Evolutionary conservation across 768 basidiomycete genomes (phyloP).

Genomic region (Russula vinacea): DNA sequence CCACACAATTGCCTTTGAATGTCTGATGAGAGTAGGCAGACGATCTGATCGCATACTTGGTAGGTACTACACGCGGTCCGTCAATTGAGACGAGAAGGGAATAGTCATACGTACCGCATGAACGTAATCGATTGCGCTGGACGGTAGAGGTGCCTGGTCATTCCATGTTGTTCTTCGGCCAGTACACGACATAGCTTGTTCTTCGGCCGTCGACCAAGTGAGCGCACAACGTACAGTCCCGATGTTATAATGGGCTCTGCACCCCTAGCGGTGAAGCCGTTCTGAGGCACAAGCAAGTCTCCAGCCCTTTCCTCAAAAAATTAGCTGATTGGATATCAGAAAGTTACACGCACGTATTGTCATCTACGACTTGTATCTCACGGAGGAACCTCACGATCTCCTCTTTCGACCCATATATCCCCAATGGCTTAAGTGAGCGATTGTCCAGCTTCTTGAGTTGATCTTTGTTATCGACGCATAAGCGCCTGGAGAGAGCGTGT

Average conservation of each 20-base stretch:
- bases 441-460: slow-evolving; percentile 51
- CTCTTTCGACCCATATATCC: slow-evolving; percentile 55
- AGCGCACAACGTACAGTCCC: slow-evolving; percentile 48
- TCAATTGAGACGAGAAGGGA: neutral
- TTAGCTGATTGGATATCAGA: neutral
- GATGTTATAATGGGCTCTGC: slow-evolving; percentile 42
- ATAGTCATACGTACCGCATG: slow-evolving; percentile 46
- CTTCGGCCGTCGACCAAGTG: slow-evolving; percentile 27
- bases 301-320: slow-evolving; percentile 25
- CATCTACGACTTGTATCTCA: slow-evolving; percentile 39
- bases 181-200: slow-evolving; percentile 51
- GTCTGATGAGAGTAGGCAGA: slow-evolving; percentile 49
- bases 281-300: slow-evolving; percentile 25
- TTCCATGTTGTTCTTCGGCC: slow-evolving; percentile 67
- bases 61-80: slow-evolving; percentile 9
- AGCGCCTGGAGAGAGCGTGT: slow-evolving; percentile 49
- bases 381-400: slow-evolving; percentile 50
- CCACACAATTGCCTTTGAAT: slow-evolving; percentile 49
- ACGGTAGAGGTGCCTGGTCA: slow-evolving; percentile 47
- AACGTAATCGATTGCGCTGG: slow-evolving; percentile 57
- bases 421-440: slow-evolving; percentile 47
- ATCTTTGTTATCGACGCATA: slow-evolving; percentile 54
- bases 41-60: slow-evolving; percentile 48
- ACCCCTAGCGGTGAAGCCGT: slow-evolving; percentile 25
- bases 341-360: slow-evolving; percentile 39